Percentiles rank a stretch among this genome's conserved stretches.
phyloP scores from a whole-genome alignment of 2,329 filamentous ascomycete genomes.

The Alternaria burnsii region DNA sequence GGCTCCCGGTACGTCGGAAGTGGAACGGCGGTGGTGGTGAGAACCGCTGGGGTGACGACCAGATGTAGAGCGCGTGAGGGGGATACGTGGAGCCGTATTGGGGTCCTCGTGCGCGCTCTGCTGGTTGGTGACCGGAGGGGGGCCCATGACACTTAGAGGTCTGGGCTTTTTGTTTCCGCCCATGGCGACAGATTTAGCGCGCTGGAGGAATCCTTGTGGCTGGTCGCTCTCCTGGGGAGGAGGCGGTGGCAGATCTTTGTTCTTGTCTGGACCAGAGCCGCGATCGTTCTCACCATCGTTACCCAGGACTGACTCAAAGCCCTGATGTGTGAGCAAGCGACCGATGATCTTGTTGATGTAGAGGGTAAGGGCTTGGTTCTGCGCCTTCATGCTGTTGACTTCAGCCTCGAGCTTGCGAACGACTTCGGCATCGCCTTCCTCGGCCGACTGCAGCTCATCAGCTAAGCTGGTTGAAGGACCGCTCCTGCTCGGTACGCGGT shows the following conservation, averaged over 20 bases:
- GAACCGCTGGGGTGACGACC: constrained; percentile 51
- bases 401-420: constrained; percentile 78
- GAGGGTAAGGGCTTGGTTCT: constrained; percentile 95
- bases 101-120: constrained; percentile 64
- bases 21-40: constrained; percentile 55
- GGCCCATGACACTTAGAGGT: constrained; percentile 51
- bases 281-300: constrained; percentile 64
- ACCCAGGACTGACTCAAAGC: constrained; percentile 92
- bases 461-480: constrained; percentile 61
- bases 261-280: constrained; percentile 59
- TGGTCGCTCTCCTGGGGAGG: constrained; percentile 65
- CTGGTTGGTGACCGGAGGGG: constrained; percentile 37
- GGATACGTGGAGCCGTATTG: constrained; percentile 78
- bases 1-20: constrained; percentile 63
- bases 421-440: constrained; percentile 58
- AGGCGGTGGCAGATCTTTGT: constrained; percentile 86
- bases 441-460: constrained; percentile 81
- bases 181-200: constrained; percentile 67
- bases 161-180: constrained; percentile 55
- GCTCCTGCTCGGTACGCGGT: constrained; percentile 44
- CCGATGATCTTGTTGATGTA: constrained; percentile 99
- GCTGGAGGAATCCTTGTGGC: constrained; percentile 60
- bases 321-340: constrained; percentile 89
- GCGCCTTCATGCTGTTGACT: constrained; percentile 80
- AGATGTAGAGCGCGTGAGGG: constrained; percentile 68